A percentile compares a stretch with the other conserved stretches of the same genome.
phyloP scores from a whole-genome alignment of 2,329 filamentous ascomycete species.

The Cladophialophora carrionii region DNA sequence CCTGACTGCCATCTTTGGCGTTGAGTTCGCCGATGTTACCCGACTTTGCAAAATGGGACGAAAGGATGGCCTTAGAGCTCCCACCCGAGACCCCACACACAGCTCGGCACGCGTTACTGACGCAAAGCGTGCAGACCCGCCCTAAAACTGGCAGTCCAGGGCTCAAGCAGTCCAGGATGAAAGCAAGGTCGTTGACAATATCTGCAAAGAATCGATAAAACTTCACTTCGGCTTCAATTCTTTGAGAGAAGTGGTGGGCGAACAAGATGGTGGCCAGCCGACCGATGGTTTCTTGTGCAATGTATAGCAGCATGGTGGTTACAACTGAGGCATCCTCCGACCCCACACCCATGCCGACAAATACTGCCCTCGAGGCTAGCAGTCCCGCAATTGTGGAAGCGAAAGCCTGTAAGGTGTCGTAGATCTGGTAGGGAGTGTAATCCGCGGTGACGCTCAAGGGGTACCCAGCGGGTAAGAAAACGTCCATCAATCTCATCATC shows the following conservation, averaged over 20 bases:
- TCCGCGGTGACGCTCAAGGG: constrained; percentile 83
- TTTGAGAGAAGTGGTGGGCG: constrained; percentile 77
- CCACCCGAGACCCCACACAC: constrained; percentile 89
- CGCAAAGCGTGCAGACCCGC: constrained; percentile 62
- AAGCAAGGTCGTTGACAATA: constrained; percentile 82
- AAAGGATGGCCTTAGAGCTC: constrained; percentile 86
- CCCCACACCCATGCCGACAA: constrained; percentile 75
- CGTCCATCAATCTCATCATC: constrained; percentile 57
- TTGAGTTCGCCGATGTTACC: constrained; percentile 93
- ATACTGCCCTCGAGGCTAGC: constrained; percentile 78
- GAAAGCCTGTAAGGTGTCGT: constrained; percentile 80
- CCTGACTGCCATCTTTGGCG: constrained; percentile 92
- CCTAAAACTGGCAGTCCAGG: constrained; percentile 68
- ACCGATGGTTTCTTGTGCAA: constrained; percentile 79
- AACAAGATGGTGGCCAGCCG: constrained; percentile 84
- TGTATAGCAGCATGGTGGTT: constrained; percentile 70
- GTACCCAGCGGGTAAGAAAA: constrained; percentile 86
- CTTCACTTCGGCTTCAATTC: constrained; percentile 89
- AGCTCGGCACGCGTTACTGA: constrained; percentile 64
- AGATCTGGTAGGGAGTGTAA: constrained; percentile 56
- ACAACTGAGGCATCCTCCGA: constrained; percentile 70
- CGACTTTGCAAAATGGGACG: constrained; percentile 84
- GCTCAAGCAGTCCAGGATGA: constrained; percentile 82
- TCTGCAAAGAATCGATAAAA: constrained; percentile 85
- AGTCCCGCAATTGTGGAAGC: constrained; percentile 79